Evolutionary conservation across 306 rosid species (phyloP).

Genomic region (Crotalaria pallida): DNA sequence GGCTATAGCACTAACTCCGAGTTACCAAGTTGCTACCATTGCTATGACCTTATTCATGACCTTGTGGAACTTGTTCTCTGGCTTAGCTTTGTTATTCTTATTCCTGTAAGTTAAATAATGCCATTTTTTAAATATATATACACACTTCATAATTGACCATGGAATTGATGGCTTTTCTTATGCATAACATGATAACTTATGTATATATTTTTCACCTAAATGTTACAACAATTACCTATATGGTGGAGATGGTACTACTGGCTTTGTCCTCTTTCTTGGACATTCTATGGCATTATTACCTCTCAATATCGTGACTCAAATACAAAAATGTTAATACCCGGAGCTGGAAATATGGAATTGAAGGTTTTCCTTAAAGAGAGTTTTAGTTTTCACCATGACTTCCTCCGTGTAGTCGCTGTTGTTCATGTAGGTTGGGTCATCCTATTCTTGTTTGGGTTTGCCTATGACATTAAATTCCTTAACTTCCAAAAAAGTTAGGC

Average conservation of each 20-base stretch:
- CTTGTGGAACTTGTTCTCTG: slow-evolving; percentile 68
- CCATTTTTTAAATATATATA: no score
- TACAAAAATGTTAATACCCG: not conserved
- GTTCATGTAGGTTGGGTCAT: not conserved
- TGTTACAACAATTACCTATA: not conserved
- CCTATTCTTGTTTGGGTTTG: not conserved
- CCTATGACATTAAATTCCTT: not conserved
- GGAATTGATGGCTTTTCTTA: not conserved
- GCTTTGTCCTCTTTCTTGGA: not conserved
- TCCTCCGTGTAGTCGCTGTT: not conserved
- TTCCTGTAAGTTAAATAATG: slow-evolving; percentile 43
- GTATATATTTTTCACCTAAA: not conserved
- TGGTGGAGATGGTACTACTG: not conserved
- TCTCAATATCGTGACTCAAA: not conserved
- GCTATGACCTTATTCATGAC: slow-evolving; percentile 55
- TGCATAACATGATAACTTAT: not conserved
- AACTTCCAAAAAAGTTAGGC: not conserved
- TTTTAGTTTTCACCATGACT: not conserved
- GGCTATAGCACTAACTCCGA: slow-evolving; percentile 68
- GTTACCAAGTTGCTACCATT: slow-evolving; percentile 53
- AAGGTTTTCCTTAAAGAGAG: not conserved
- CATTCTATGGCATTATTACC: not conserved
- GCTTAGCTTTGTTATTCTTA: slow-evolving; percentile 35
- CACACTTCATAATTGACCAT: no score
- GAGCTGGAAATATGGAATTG: not conserved